Evolutionary conservation across 805 yeast species (phyloP), one percentile per base, ranked within the genome.

Genomic region (Candida ovalis): DNA sequence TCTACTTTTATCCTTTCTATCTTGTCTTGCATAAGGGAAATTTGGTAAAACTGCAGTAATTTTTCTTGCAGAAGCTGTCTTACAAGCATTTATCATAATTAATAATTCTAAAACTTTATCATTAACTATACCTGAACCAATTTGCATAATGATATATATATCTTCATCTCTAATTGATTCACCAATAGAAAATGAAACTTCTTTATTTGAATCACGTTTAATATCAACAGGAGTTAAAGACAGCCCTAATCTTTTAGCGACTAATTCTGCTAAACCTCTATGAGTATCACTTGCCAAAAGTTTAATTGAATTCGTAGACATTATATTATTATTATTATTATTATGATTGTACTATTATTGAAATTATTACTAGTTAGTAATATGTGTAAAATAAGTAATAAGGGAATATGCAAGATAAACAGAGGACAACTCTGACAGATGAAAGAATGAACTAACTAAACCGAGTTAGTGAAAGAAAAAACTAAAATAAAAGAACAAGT

Each of bases 1-100:
- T 66, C 95, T 76, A 46, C 86, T 79, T 63, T 87, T 87, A 64
- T 87, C 95, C 69, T 87, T 87, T 64, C 88, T 77, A 64, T 87
- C 95, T 66, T 87, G 95, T 72, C 95, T 80, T n/a, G 94, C 94
- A 58, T 87, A 87, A 10, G 91, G 91, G 67, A 85, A 87, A 63
- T 82, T 86, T 45, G 95, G 94, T 54, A 87, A 77, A 17, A 87
- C 87, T 6, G 88, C 94, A 2, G 92, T 86, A 63, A 87, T 84
- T 63, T 89, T 77, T 63, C 94, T 77, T 18, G 92, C 94, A 46
- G 88, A 81, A 9, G 94, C 94, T 2, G 86, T 83, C 59, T 83
- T 82, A 66, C 92, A 87, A 17, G 94, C 92, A 60, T 84, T 84
- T 53, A 87, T 84, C 82, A 86, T 84, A 60, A 86, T 83, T 55